Evolutionary conservation across 2,329 filamentous ascomycete species (phyloP).

Genomic region (Neurospora sp.): DNA sequence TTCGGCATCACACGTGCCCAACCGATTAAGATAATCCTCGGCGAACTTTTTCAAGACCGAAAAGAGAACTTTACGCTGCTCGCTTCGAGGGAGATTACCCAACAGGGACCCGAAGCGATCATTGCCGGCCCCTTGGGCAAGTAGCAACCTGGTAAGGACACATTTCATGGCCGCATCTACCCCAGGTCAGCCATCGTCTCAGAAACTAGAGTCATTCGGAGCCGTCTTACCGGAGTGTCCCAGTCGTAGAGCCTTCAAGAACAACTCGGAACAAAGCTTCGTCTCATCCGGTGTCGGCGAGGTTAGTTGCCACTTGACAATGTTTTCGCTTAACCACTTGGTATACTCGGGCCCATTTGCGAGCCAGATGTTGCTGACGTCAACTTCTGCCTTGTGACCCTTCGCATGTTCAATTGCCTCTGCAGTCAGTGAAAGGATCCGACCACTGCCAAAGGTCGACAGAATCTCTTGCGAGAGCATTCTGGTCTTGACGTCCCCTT

Average conservation of each 20-base stretch:
- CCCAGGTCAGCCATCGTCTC: conserved; percentile 10
- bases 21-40: conserved; percentile 29
- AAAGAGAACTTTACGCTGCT: conserved; percentile 34
- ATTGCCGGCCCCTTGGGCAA: conserved; percentile 19
- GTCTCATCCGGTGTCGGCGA: conserved; percentile 24
- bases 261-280: conserved; percentile 35
- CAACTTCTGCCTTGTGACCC: conserved; percentile 20
- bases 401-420: conserved; percentile 45
- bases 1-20: conserved; percentile 23
- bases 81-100: conserved; percentile 27
- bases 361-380: conserved; percentile 41
- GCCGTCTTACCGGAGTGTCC: conserved; percentile 56
- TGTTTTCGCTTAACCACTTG: conserved; percentile 59
- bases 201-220: neutral
- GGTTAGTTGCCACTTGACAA: conserved; percentile 35
- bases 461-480: conserved; percentile 34
- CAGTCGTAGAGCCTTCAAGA: conserved; percentile 54
- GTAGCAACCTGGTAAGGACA: conserved; percentile 28
- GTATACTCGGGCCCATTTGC: conserved; percentile 55
- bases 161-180: conserved; percentile 32
- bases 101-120: conserved; percentile 24
- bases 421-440: conserved; percentile 39
- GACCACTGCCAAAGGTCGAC: conserved; percentile 37
- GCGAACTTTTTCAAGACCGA: conserved; percentile 35
- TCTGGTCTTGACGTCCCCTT: conserved; percentile 18